Evolutionary conservation across 148 eudicot species (phyloP), one percentile per base, ranked within the genome.

Genomic region (Heliosperma pusillum): DNA sequence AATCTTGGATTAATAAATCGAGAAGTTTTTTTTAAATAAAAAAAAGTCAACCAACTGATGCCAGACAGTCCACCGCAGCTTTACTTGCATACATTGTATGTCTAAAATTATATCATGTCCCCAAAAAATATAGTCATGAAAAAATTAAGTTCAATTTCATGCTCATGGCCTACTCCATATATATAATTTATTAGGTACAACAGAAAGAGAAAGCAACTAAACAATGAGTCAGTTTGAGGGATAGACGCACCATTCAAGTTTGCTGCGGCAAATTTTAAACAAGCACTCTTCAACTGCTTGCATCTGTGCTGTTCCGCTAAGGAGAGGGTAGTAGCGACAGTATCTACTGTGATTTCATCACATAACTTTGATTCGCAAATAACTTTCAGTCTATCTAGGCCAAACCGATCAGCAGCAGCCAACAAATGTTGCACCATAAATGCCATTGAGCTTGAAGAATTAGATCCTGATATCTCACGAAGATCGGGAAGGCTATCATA

Each of bases 401-500:
- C 98, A 87, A 85, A 93, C 42, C 95, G 91, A 77, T 93, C 98
- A 66, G 98, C 97, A 65, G 97, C 93, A 75, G 95, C 94, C 97
- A 93, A 88, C 56, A 93, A 79, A 85, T 93, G 94, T 82, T 93
- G 98, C 85, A 91, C 82, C 90, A 89, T 83, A 79, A 83, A 81
- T 15, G 90, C 80, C 58, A 83, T 81, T 29, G 87, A 75, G 79
- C 84, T 79, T 12, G 81, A 72, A 16, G 92, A 82, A 55, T 81
- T 81, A 76, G 91, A 82, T 59, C 87, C 91, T 81, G 76, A 75
- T 77, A 89, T 82, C 72, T 93, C 92, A 69, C 82, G 75, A 66
- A 84, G 86, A 74, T 86, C 83, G 57, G 97, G 95, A 83, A 93
- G 87, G 72, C 71, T 61, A 71, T 93, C 98, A 17, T 97, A 86